Conservation (phyloP, 2,329 filamentous ascomycete species). For the Fusarium fujikuroi region DNA sequence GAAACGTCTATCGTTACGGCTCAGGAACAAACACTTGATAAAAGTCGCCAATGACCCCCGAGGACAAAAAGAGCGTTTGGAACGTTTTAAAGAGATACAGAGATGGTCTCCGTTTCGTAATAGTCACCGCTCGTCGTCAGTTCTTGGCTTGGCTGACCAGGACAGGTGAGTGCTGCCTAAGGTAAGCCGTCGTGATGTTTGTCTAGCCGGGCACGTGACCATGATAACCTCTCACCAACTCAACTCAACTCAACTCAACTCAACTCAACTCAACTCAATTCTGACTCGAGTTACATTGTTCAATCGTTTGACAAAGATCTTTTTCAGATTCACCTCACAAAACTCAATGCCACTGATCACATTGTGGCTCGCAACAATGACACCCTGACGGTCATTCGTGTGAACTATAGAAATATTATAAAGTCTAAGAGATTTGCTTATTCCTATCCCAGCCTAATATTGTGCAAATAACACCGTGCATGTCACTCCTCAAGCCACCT, state of each 20-base stretch:
- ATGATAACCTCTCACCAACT: neutral
- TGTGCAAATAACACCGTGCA: neutral
- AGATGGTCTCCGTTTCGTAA: slow-evolving; percentile 18
- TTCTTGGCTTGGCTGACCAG: slow-evolving; percentile 39
- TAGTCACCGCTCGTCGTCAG: slow-evolving; percentile 25
- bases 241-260: neutral
- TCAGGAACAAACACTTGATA: neutral
- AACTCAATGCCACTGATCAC: neutral
- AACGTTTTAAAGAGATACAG: slow-evolving; percentile 9
- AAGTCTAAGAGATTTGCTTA: slow-evolving; percentile 3
- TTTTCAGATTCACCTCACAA: neutral
- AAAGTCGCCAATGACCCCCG: neutral
- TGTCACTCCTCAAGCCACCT: slow-evolving; percentile 24
- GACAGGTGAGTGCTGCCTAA: slow-evolving; percentile 42
- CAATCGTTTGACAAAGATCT: neutral
- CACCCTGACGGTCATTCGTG: neutral
- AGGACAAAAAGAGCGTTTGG: neutral
- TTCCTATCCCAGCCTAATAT: neutral
- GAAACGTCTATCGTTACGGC: slow-evolving; percentile 31
- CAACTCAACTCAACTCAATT: neutral
- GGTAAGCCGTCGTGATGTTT: slow-evolving; percentile 39
- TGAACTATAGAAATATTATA: neutral
- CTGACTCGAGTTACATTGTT: neutral
- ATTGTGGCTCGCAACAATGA: neutral
- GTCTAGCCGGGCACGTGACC: slow-evolving; percentile 35